Evolutionary conservation across 148 eudicot genomes (phyloP).

Genomic region (Heliamphora exappendiculata): DNA sequence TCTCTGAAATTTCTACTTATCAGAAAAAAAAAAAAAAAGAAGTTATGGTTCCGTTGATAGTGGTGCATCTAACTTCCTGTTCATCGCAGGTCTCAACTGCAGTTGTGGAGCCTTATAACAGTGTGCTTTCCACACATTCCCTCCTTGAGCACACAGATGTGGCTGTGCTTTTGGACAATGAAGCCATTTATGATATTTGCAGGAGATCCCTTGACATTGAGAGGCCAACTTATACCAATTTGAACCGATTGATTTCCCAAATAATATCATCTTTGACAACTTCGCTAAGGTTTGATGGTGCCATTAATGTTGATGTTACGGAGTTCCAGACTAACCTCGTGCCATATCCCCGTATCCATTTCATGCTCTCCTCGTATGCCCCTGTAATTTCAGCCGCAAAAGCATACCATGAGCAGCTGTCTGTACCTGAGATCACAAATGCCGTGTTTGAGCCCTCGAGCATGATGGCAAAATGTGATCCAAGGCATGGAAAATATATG

Average conservation of each 20-base stretch:
- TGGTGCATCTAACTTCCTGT: background rate
- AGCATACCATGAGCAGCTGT: slow-evolving; percentile 55
- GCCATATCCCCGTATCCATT: slow-evolving; percentile 63
- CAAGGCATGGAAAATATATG: slow-evolving; percentile 63
- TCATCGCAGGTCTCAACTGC: slow-evolving; percentile 61
- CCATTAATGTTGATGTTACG: slow-evolving; percentile 55
- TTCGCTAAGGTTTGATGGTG: slow-evolving; percentile 62
- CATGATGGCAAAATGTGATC: slow-evolving; percentile 73
- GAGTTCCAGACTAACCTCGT: slow-evolving; percentile 69
- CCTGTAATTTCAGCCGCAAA: slow-evolving; percentile 57
- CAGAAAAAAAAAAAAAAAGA: background rate
- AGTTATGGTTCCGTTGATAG: background rate
- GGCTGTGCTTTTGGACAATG: slow-evolving; percentile 55
- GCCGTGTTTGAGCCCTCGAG: slow-evolving; percentile 58
- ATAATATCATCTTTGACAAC: slow-evolving; percentile 56
- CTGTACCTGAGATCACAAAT: slow-evolving; percentile 54
- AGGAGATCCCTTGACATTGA: slow-evolving; percentile 52
- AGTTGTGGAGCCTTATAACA: slow-evolving; percentile 65
- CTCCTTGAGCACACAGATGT: slow-evolving; percentile 65
- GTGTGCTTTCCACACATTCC: slow-evolving; percentile 61
- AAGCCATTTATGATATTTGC: slow-evolving; percentile 63
- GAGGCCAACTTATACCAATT: slow-evolving; percentile 53
- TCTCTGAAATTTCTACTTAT: too few relatives aligned
- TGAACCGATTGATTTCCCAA: slow-evolving; percentile 57
- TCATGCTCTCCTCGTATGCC: slow-evolving; percentile 62